phyloP scores from a whole-genome alignment of 495 filamentous ascomycete species.

The Echria macrotheca region DNA sequence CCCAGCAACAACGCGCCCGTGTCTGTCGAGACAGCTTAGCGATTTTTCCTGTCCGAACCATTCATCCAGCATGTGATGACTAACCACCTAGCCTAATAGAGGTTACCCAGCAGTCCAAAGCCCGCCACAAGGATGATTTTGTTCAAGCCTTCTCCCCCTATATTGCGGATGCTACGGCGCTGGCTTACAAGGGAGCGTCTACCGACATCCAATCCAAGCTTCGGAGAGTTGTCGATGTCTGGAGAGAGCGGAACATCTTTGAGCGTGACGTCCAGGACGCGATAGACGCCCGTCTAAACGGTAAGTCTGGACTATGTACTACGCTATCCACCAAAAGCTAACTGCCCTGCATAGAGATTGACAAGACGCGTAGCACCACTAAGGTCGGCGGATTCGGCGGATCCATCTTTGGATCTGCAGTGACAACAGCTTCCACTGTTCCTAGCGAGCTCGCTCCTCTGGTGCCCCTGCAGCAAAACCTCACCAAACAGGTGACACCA shows the following conservation, averaged over 20 bases:
- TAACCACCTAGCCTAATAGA: conserved; percentile 50
- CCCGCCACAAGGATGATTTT: conserved; percentile 85
- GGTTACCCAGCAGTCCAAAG: conserved; percentile 91
- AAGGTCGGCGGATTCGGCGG: conserved; percentile 57
- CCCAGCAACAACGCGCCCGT: conserved; percentile 13
- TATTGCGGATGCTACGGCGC: conserved; percentile 76
- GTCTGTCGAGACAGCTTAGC: no score
- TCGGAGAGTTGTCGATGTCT: conserved; percentile 85
- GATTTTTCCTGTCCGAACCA: no score
- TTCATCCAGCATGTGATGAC: no score
- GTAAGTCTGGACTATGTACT: conserved; percentile 36
- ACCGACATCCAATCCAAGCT: conserved; percentile 83
- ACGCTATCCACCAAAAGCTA: neutral
- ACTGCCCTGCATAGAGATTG: conserved; percentile 60
- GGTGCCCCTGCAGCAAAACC: conserved; percentile 61
- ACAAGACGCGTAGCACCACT: conserved; percentile 63
- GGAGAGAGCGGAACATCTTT: conserved; percentile 85
- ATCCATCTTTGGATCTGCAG: conserved; percentile 63
- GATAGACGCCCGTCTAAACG: conserved; percentile 72
- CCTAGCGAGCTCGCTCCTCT: conserved; percentile 75
- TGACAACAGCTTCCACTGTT: conserved; percentile 40
- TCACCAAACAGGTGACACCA: conserved; percentile 62
- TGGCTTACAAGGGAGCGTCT: conserved; percentile 80
- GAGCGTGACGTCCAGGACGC: conserved; percentile 67
- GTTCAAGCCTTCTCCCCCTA: conserved; percentile 83